These are phyloP conservation scores for Tilletia setariae DNA, from an alignment of 1,284 basidiomycete genomes.

Conservation along the genomic window DNA sequence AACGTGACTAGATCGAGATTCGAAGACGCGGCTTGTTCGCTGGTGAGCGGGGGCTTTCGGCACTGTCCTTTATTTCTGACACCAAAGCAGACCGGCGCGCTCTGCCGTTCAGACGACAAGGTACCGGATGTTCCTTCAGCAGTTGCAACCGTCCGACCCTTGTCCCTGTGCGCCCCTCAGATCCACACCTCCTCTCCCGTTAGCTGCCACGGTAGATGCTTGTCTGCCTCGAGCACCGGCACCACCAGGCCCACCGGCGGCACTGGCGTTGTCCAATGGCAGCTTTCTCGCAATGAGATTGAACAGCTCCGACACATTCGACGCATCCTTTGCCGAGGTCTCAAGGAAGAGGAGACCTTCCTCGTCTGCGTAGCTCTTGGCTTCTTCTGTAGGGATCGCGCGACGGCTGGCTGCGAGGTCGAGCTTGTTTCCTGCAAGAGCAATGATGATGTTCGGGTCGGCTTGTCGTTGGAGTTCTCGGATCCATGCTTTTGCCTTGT, in stretches of 20 bases:
- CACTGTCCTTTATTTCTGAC: too few species aligned
- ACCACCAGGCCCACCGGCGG: constrained; percentile 25
- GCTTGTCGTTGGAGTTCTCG: constrained; percentile 94
- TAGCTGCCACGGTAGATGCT: constrained; percentile 23
- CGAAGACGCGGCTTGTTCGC: too few species aligned
- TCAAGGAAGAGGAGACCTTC: constrained; percentile 94
- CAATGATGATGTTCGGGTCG: constrained; percentile 78
- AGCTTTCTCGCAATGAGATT: constrained; percentile 49
- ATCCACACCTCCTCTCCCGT: constrained; percentile 26
- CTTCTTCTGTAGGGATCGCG: constrained; percentile 56
- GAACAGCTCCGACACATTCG: constrained; percentile 74
- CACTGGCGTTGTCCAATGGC: constrained; percentile 43
- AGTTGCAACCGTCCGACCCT: constrained; percentile 38
- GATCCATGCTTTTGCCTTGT: constrained; percentile 96
- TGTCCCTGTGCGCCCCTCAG: constrained; percentile 33
- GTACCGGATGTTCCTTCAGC: constrained; percentile 19
- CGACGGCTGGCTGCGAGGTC: constrained; percentile 68
- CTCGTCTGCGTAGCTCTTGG: constrained; percentile 87
- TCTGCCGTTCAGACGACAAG: too few species aligned
- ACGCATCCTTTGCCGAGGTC: constrained; percentile 89
- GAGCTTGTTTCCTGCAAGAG: constrained; percentile 90
- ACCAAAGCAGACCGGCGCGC: too few species aligned
- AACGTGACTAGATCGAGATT: too few species aligned
- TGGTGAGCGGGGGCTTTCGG: too few species aligned
- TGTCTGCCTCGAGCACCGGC: constrained; percentile 27